phyloP scores from a whole-genome alignment of 1,284 basidiomycete species.

The Melanopsichium pennsylvanicum region DNA sequence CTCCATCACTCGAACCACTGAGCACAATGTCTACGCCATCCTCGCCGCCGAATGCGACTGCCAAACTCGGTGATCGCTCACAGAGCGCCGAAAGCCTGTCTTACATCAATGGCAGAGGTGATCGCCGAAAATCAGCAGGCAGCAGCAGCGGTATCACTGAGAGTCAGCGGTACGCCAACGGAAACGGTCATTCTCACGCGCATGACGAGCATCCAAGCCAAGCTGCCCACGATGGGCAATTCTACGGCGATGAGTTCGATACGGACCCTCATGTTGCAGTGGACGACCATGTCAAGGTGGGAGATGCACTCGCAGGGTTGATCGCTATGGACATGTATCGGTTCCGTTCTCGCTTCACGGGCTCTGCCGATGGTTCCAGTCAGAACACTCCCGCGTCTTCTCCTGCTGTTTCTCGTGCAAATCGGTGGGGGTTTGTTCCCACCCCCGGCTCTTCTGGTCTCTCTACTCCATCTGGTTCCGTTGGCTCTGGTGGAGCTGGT shows the following conservation, averaged over 20 bases:
- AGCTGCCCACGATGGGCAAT: too few species aligned
- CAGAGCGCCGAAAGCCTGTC: conserved; percentile 53
- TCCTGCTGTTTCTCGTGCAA: conserved; percentile 37
- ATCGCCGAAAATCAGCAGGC: conserved; percentile 17
- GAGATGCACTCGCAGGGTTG: conserved; percentile 51
- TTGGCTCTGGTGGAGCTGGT: conserved; percentile 13
- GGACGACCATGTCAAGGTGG: conserved; percentile 50
- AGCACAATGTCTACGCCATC: conserved; percentile 31
- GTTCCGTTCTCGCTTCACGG: conserved; percentile 46
- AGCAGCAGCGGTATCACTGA: conserved; percentile 3
- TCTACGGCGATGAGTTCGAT: conserved; percentile 29
- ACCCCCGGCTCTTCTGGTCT: conserved; percentile 32
- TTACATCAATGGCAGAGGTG: conserved; percentile 31
- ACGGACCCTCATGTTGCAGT: conserved; percentile 29
- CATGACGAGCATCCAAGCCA: too few species aligned
- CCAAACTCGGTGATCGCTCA: conserved; percentile 45
- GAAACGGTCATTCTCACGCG: conserved; percentile 12
- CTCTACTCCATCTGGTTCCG: conserved; percentile 32
- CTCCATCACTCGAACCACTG: conserved; percentile 14
- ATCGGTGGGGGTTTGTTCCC: conserved; percentile 31
- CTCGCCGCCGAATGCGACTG: conserved; percentile 21
- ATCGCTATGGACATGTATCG: conserved; percentile 62
- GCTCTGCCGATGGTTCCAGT: conserved; percentile 26
- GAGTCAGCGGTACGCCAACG: conserved; percentile 9
- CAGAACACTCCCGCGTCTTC: conserved; percentile 47